These are phyloP conservation scores for Euphorbia lathyris DNA, from an alignment of 345 rosid species.

Conservation along the genomic window DNA sequence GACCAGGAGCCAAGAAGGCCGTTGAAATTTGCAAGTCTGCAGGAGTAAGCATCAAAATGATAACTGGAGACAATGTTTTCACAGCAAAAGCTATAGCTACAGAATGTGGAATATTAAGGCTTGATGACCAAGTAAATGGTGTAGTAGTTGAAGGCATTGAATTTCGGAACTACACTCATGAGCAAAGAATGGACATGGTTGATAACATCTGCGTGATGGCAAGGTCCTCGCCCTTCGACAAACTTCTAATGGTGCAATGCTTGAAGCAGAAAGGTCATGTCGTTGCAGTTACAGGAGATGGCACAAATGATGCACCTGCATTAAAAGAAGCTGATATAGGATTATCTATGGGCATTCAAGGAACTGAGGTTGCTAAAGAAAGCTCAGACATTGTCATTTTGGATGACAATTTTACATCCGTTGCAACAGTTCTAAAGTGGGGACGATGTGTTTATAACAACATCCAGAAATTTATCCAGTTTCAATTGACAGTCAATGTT, in stretches of 20 bases:
- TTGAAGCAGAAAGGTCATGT: conserved; percentile 25
- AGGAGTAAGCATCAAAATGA: conserved; percentile 28
- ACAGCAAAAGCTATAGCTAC: conserved; percentile 32
- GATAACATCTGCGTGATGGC: conserved; percentile 30
- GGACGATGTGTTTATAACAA: conserved; percentile 29
- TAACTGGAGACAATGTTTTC: conserved; percentile 27
- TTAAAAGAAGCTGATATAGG: conserved; percentile 32
- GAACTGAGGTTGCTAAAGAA: conserved; percentile 32
- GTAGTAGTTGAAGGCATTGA: conserved; percentile 25
- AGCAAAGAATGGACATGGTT: conserved; percentile 21
- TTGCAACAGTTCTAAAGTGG: conserved; percentile 27
- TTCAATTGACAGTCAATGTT: conserved; percentile 29
- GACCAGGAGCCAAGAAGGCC: conserved; percentile 27
- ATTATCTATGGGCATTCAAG: conserved; percentile 31
- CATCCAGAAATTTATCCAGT: conserved; percentile 30
- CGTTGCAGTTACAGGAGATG: conserved; percentile 34
- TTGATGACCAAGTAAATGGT: conserved; percentile 1
- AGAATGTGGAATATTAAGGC: conserved; percentile 27
- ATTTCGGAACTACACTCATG: conserved; percentile 24
- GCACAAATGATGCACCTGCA: conserved; percentile 33
- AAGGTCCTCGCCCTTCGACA: conserved; percentile 29
- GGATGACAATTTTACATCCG: conserved; percentile 32
- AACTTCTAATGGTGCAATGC: conserved; percentile 29
- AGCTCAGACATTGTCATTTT: conserved; percentile 30
- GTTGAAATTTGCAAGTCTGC: conserved; percentile 25